Evolutionary conservation across 352 stramenopile genomes (phyloP).

Genomic region (Globisporangium apiculatum): DNA sequence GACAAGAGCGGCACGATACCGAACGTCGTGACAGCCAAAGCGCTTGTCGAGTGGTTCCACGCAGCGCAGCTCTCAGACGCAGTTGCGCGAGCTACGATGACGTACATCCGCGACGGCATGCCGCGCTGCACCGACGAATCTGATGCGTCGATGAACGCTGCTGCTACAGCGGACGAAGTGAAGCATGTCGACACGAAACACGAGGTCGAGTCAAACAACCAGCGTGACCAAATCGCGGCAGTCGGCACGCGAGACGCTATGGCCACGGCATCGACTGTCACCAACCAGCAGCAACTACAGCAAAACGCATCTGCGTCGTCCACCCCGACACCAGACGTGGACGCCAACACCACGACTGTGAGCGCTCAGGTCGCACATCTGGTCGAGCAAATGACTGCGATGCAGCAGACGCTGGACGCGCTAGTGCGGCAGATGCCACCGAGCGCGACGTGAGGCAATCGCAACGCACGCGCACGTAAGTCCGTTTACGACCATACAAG

Average conservation of each 20-base stretch:
- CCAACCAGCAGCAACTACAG: too few relatives aligned
- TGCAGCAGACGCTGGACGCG: conserved; percentile 13
- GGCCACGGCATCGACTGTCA: too few relatives aligned
- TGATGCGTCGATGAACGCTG: neutral
- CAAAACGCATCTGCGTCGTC: neutral
- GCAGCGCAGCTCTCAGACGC: neutral
- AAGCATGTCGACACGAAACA: neutral
- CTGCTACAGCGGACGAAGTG: neutral
- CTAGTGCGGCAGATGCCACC: neutral
- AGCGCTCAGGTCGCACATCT: neutral
- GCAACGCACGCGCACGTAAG: too few relatives aligned
- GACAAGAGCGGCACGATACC: neutral
- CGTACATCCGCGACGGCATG: neutral
- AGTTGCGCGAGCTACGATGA: neutral
- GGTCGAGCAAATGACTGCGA: conserved; percentile 3
- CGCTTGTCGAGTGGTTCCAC: neutral
- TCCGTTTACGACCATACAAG: neutral
- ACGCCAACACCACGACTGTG: neutral
- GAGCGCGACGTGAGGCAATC: too few relatives aligned
- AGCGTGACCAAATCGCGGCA: too few relatives aligned
- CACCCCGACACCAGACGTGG: neutral
- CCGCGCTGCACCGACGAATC: neutral
- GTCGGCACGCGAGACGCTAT: too few relatives aligned
- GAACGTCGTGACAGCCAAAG: neutral
- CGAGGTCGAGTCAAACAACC: neutral